phyloP scores from a whole-genome alignment of 768 basidiomycete species.

The Boletus sp. region DNA sequence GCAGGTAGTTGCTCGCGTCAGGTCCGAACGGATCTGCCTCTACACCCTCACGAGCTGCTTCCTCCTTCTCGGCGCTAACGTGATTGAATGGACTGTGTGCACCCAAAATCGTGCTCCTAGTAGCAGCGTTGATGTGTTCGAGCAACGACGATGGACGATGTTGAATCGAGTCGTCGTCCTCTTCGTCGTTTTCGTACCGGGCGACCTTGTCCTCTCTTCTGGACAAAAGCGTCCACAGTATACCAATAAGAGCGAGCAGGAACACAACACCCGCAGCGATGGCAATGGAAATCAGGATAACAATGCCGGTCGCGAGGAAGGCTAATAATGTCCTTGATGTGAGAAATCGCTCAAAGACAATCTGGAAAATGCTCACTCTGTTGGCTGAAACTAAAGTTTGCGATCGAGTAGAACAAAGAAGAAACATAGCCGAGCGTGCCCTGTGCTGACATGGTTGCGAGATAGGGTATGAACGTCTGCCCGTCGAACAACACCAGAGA shows the following conservation, averaged over 20 bases:
- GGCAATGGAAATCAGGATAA: constrained; percentile 96
- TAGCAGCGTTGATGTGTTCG: constrained; percentile 89
- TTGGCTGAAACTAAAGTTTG: constrained; percentile 72
- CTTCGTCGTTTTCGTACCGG: constrained; percentile 67
- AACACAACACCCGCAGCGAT: constrained; percentile 94
- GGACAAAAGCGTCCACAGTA: constrained; percentile 87
- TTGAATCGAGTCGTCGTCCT: constrained; percentile 72
- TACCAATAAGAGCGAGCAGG: constrained; percentile 78
- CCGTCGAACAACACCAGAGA: constrained; percentile 91
- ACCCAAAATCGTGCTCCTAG: constrained; percentile 78
- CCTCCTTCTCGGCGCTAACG: constrained; percentile 54
- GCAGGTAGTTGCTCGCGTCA: constrained; percentile 73
- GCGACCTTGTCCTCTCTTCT: constrained; percentile 70
- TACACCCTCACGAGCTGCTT: constrained; percentile 37
- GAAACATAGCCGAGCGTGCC: constrained; percentile 72
- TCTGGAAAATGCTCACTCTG: constrained; percentile 49
- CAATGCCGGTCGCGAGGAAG: constrained; percentile 87
- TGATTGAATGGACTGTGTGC: constrained; percentile 37
- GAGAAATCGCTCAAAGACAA: not conserved
- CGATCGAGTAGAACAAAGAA: constrained; percentile 80
- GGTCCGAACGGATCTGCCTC: constrained; percentile 60
- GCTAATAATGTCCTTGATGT: constrained; percentile 40
- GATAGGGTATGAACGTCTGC: constrained; percentile 74
- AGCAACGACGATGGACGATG: constrained; percentile 86
- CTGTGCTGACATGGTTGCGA: constrained; percentile 61